Percentiles rank a stretch among this genome's conserved stretches.
Conservation (phyloP, 73 alveolate genomes). For the Symbiodinium natans region DNA sequence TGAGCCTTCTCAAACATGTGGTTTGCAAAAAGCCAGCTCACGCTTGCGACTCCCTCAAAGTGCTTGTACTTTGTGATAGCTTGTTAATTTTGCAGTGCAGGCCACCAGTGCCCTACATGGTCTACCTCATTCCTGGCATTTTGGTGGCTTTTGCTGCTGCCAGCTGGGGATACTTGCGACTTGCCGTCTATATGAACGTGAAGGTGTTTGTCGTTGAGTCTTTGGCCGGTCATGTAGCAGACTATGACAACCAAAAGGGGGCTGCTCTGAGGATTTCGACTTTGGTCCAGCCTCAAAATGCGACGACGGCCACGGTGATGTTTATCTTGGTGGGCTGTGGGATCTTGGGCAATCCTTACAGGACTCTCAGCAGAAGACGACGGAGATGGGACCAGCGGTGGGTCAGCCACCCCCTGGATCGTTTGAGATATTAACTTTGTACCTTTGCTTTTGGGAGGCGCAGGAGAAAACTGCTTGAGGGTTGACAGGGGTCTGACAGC, state of each 20-base stretch:
- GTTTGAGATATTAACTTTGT: no score
- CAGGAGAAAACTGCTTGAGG: no score
- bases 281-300: constrained; percentile 45
- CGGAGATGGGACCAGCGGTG: neutral
- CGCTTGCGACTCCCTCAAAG: no score
- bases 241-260: neutral
- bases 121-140: constrained; percentile 37
- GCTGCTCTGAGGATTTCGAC: constrained; percentile 21
- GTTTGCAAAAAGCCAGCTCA: no score
- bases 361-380: neutral
- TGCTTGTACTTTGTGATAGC: no score
- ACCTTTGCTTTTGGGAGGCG: no score
- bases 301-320: constrained; percentile 67
- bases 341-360: constrained; percentile 48
- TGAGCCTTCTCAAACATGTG: no score
- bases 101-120: constrained; percentile 84
- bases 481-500: no score
- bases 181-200: neutral
- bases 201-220: neutral
- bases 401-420: no score
- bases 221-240: neutral
- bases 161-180: constrained; percentile 36
- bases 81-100: neutral
- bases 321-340: constrained; percentile 80
- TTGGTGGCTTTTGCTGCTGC: constrained; percentile 44